A percentile compares a stretch with the other conserved stretches of the same genome.
These are phyloP conservation scores for Pezicula rhizophila DNA, from an alignment of 2,329 filamentous ascomycete genomes.

Conservation along the genomic window DNA sequence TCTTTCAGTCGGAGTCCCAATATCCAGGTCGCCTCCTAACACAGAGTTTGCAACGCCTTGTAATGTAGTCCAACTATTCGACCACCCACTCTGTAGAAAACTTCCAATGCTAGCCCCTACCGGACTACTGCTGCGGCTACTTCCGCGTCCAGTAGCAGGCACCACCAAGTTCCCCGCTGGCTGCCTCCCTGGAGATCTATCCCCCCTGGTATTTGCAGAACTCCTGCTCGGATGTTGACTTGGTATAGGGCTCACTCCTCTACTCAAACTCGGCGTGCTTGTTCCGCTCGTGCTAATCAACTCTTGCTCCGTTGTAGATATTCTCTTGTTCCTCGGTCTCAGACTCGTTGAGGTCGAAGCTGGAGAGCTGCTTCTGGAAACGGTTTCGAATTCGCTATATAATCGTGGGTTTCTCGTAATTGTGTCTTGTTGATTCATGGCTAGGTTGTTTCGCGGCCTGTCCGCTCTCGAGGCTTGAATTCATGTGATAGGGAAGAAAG, in stretches of 20 bases:
- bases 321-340: conserved; percentile 23
- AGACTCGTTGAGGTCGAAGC: conserved; percentile 13
- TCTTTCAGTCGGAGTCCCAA: conserved; percentile 1
- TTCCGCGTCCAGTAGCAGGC: conserved; percentile 5
- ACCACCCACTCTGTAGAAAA: conserved; percentile 20
- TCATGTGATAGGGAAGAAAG: conserved; percentile 12
- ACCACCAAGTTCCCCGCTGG: conserved; percentile 13
- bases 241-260: conserved; percentile 44
- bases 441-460: conserved; percentile 13
- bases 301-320: conserved; percentile 24
- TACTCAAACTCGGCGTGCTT: conserved; percentile 33
- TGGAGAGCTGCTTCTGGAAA: conserved; percentile 1
- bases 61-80: conserved; percentile 23
- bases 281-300: conserved; percentile 21
- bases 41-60: conserved; percentile 28
- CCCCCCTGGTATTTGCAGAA: neutral
- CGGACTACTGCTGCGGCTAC: conserved; percentile 5
- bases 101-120: conserved; percentile 14
- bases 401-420: conserved; percentile 7
- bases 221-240: conserved; percentile 30
- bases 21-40: conserved; percentile 20
- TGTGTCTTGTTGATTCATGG: conserved; percentile 1
- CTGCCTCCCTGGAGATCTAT: neutral
- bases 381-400: conserved; percentile 2
- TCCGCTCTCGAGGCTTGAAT: conserved; percentile 14